Conservation (phyloP, 164 flowering plant species). For the Dillenia turbinata region DNA sequence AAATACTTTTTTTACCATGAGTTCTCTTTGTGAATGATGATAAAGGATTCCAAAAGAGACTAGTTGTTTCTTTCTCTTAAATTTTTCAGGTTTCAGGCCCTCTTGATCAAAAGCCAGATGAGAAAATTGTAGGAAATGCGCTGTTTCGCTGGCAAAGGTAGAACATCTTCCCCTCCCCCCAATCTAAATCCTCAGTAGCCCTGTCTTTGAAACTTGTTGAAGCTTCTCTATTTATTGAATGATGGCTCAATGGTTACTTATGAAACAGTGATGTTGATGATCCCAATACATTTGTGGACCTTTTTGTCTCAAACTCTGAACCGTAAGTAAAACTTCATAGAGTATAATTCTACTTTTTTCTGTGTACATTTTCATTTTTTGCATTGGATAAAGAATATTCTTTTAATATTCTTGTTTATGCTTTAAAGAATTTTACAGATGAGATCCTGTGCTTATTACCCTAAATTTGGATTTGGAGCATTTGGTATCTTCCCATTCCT, state of each 20-base stretch:
- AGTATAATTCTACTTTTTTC: constrained; percentile 1
- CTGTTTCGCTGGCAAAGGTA: constrained; percentile 96
- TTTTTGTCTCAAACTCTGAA: constrained; percentile 75
- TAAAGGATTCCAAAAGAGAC: neutral
- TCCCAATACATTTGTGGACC: constrained; percentile 89
- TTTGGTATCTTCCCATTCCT: constrained; percentile 74
- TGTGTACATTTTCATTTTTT: neutral
- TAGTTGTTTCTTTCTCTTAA: constrained; percentile 29
- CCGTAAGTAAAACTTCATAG: constrained; percentile 49
- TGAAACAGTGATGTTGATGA: constrained; percentile 67
- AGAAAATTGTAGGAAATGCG: constrained; percentile 64
- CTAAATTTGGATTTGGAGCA: constrained; percentile 82
- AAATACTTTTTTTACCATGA: too few relatives aligned
- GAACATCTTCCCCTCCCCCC: too few relatives aligned
- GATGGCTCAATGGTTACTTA: constrained; percentile 2
- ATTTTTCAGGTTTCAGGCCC: constrained; percentile 70
- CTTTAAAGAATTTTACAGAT: constrained; percentile 56
- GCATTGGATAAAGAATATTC: neutral
- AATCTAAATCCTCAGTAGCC: too few relatives aligned
- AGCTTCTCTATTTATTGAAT: too few relatives aligned
- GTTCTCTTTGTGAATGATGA: too few relatives aligned
- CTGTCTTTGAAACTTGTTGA: too few relatives aligned
- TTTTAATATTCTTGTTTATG: constrained; percentile 8
- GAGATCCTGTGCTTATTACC: constrained; percentile 78
- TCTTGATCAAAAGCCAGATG: constrained; percentile 57